Evolutionary conservation across 805 yeast species (phyloP).

Genomic region (Suhomyces xylopsoci): DNA sequence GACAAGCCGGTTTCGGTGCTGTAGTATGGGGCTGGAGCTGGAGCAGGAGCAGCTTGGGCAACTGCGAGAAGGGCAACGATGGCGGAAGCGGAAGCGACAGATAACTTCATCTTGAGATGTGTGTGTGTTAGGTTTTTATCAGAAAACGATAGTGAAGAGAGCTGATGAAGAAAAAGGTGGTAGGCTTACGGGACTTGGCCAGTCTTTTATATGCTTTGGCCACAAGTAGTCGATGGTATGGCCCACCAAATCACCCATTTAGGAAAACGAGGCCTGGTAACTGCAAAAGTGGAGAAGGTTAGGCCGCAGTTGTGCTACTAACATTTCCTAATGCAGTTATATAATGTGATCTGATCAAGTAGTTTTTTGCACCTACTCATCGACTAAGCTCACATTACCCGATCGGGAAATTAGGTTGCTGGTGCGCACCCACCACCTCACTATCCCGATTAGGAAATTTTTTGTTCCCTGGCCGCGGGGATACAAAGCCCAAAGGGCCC

Average conservation of each 20-base stretch:
- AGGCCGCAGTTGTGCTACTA: not conserved
- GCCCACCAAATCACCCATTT: not conserved
- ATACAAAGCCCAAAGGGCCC: not conserved
- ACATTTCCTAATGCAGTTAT: constrained; percentile 3
- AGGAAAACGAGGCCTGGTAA: not conserved
- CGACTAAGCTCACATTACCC: not conserved
- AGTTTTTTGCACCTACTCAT: constrained; percentile 2
- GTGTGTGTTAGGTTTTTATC: not conserved
- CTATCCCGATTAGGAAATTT: constrained; percentile 3
- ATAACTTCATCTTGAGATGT: constrained; percentile 11
- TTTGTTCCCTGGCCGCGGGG: not conserved
- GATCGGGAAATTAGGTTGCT: not conserved
- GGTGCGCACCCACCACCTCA: not conserved
- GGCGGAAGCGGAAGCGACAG: constrained; percentile 9
- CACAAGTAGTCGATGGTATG: not conserved
- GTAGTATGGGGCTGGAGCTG: constrained; percentile 12
- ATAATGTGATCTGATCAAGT: not conserved
- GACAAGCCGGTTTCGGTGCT: constrained; percentile 18
- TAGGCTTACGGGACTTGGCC: not conserved
- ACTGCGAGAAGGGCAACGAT: constrained; percentile 7
- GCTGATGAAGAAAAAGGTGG: not conserved
- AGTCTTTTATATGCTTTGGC: not conserved
- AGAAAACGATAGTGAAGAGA: constrained; percentile 2
- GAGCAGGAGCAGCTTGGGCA: constrained; percentile 25
- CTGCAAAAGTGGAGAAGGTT: not conserved